phyloP scores from a whole-genome alignment of 352 stramenopile genomes.

The Pythium utonaiense region DNA sequence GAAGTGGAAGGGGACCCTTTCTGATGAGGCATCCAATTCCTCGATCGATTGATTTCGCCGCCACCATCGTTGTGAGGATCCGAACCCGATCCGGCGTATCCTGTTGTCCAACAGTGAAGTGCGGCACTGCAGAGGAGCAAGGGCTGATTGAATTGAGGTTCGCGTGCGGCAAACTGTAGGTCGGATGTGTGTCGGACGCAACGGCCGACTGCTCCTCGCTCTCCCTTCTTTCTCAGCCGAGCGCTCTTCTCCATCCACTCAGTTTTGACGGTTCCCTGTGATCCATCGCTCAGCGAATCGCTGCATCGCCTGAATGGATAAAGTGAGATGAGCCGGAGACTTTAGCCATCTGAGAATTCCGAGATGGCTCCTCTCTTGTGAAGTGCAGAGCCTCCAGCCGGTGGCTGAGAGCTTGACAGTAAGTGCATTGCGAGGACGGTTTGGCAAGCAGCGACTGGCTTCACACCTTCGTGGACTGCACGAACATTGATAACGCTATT shows the following conservation, averaged over 20 bases:
- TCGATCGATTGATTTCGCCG: background rate
- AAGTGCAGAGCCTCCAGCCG: background rate
- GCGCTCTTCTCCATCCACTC: too few relatives aligned
- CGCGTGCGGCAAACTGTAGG: too few relatives aligned
- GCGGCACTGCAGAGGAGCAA: too few relatives aligned
- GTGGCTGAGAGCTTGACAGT: background rate
- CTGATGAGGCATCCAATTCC: constrained; percentile 1
- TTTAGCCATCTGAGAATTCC: constrained; percentile 8
- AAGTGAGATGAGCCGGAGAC: background rate
- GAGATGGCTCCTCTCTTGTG: background rate
- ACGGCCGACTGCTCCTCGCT: too few relatives aligned
- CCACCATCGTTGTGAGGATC: background rate
- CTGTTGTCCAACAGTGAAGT: background rate
- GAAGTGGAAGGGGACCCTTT: background rate
- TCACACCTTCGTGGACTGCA: background rate
- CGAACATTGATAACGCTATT: too few relatives aligned
- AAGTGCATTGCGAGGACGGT: background rate
- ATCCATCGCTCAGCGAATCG: too few relatives aligned
- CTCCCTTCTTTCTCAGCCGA: too few relatives aligned
- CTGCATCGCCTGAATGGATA: too few relatives aligned
- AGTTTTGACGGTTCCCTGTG: too few relatives aligned
- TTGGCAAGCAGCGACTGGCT: background rate
- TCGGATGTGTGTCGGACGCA: too few relatives aligned
- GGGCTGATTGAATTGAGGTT: too few relatives aligned
- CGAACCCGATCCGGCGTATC: background rate